Evolutionary conservation across 2,329 filamentous ascomycete genomes (phyloP), one percentile per base, ranked within the genome.

Genomic region (Scytalidium lignicola): DNA sequence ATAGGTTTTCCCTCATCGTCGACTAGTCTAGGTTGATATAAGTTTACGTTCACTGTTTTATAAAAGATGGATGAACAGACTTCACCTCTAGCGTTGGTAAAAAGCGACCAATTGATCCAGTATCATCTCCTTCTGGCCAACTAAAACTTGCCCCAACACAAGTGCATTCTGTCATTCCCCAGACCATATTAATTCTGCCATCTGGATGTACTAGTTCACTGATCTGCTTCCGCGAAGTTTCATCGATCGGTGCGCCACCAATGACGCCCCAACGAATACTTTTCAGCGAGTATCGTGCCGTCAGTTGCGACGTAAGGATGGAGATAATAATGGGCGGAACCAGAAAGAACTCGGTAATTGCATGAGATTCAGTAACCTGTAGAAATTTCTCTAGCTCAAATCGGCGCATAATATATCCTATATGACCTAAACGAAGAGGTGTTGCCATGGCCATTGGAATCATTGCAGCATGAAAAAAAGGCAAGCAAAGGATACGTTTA

Each of bases 281-380:
- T 63, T 92, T 93, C 17, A 84, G 80, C 1, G 52, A 55, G 41
- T 60, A 60, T 10, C 57, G 56, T 22, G 49, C 52, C 2, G 51
- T 52, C 4, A 58, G 18, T 2, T 49, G 56, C 1, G 55, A 57
- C 57, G 61, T 59, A 18, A 61, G 55, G 56, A 95, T 73, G 17
- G 79, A 73, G 7, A 92, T 79, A 0, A 89, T 72, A 47, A 95
- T 84, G 0, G 90, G 88, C 5, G 90, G 90, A 2, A 92, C 89
- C 2, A 85, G 70, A 4, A 74, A 70, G 22, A 90, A 65, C 50
- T 76, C 73, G 8, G 83, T 88, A 58, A 95, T 83, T 37, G 79
- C 76, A 67, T 80, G 88, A 45, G 73, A 88, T 45, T 73, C 77
- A 62, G 88, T 73, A 17, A 90, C 76, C 59, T 84, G 71, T 28